Evolutionary conservation across 2,329 filamentous ascomycete genomes (phyloP), one percentile per base, ranked within the genome.

Genomic region (Diaporthe sp.): DNA sequence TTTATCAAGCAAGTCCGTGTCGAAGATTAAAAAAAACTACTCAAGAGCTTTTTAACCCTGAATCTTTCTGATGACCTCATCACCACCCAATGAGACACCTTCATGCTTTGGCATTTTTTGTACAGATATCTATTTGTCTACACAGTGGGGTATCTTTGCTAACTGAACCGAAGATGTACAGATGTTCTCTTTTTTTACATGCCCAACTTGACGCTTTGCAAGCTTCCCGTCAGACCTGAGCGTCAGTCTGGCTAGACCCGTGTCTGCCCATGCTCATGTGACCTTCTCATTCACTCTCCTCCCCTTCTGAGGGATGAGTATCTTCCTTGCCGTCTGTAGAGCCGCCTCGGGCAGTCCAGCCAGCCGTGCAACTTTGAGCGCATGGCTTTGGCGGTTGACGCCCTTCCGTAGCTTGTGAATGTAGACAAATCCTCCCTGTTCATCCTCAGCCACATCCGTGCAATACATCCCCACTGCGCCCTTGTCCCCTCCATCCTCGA

Each of bases 311-410:
- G 69, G 68, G 12, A 67, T 17, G 2, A 95, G 84, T 12, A 94
- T 88, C 50, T 86, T 82, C 69, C 83, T 86, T 8, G 96, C 96
- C 77, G 95, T 86, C 30, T 86, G 84, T 72, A 98, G 91, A 4
- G 93, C 94, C 58, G 88, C 86, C 75, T 92, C 90, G 0, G 96
- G 96, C 78, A 98, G 80, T 1, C 95, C 96, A 8, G 97, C 97
- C 78, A 98, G 85, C 77, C 89, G 89, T 2, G 97, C 97, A n/a
- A 99, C 97, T 81, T 98, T 98, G 75, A 99, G 86, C 25, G 97
- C 97, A 85, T 99, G 97, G 76, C 95, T 97, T 77, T 93, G 88
- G 69, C 92, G 90, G 83, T 98, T 99, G 74, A 98, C 91, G 0
- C 97, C 97, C 81, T 89, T 91, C 72, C 91, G 90, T 83, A 99